These are phyloP conservation scores for Stephania japonica DNA, from an alignment of 164 flowering plant species.

Conservation along the genomic window DNA sequence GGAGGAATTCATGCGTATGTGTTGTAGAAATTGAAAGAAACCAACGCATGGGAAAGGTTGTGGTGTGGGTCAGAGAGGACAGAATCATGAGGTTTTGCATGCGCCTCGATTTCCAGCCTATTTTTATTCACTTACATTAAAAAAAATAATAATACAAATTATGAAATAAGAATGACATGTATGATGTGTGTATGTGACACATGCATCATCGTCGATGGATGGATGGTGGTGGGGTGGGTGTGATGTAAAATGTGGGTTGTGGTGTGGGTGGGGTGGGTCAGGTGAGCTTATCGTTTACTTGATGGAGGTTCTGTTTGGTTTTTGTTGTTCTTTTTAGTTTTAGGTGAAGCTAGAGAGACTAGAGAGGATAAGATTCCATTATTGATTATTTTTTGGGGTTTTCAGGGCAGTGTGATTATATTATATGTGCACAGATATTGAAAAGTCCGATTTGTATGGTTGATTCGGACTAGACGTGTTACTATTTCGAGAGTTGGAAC, in stretches of 20 bases:
- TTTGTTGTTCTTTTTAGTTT: background rate
- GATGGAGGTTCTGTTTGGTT: background rate
- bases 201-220: background rate
- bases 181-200: background rate
- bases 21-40: constrained; percentile 13
- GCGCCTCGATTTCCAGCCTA: constrained; percentile 10
- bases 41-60: constrained; percentile 15
- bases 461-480: background rate
- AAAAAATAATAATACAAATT: background rate
- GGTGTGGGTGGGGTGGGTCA: background rate
- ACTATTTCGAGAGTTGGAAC: background rate
- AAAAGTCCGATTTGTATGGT: background rate
- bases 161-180: background rate
- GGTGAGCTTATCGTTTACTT: constrained; percentile 2
- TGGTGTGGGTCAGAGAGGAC: constrained; percentile 49
- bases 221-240: background rate
- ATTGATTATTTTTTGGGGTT: background rate
- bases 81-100: constrained; percentile 31
- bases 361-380: background rate
- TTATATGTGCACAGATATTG: background rate
- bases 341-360: no score
- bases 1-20: constrained; percentile 11
- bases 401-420: background rate
- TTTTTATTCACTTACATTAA: background rate
- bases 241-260: constrained; percentile 1